Conservation (phyloP, 331 rosid genomes). For the Pyracantha coccinea region DNA sequence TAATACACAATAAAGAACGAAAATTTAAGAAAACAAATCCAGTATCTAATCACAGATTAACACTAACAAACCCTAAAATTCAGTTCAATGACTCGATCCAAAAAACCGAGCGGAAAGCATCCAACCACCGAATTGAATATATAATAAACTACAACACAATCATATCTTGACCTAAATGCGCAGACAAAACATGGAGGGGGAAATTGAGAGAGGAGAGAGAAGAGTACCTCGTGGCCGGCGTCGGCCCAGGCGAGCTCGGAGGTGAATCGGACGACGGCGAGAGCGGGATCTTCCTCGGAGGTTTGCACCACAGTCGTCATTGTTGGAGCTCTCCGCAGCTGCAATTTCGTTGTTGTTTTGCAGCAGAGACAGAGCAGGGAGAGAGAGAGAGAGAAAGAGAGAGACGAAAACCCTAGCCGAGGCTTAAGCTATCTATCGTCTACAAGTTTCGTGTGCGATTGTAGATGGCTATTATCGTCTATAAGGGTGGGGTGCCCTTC, state of each 20-base stretch:
- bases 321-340: constrained; percentile 23
- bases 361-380: not conserved
- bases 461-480: no score
- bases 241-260: constrained; percentile 96
- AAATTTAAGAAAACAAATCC: not conserved
- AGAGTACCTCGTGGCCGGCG: constrained; percentile 75
- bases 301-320: constrained; percentile 88
- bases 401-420: constrained; percentile 34
- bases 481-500: no score
- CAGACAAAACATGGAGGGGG: not conserved
- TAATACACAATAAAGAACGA: not conserved
- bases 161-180: not conserved
- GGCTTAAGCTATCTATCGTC: not conserved
- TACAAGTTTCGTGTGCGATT: no score
- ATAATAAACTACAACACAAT: not conserved
- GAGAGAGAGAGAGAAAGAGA: no score
- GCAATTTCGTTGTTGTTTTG: constrained; percentile 5
- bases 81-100: not conserved
- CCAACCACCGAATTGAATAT: not conserved
- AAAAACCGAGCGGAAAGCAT: not conserved
- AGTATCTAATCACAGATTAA: not conserved
- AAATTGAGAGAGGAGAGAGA: not conserved
- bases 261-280: constrained; percentile 69
- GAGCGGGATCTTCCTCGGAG: constrained; percentile 85
- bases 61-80: not conserved